Evolutionary conservation across 371 early-diverging fungal genomes (phyloP).

Genomic region (Basidiobolus meristosporus): DNA sequence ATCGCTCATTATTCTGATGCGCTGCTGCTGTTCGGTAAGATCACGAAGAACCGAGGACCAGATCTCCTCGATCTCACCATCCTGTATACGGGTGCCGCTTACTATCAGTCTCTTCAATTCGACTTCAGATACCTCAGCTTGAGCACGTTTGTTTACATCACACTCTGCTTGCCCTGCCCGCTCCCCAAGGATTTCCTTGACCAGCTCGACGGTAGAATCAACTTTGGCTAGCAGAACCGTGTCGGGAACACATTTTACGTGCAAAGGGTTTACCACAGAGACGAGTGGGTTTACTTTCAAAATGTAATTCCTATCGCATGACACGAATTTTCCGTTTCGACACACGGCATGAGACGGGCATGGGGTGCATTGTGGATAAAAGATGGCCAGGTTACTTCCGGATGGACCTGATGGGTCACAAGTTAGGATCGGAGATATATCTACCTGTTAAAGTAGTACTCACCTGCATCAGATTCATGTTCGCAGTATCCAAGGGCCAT

Average conservation of each 20-base stretch:
- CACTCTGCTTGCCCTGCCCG: constrained; percentile 3
- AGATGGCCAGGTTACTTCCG: too few species aligned
- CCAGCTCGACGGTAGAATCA: not conserved
- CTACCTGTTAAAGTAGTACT: too few species aligned
- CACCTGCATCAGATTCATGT: too few species aligned
- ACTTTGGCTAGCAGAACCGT: constrained; percentile 1
- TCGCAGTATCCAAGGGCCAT: too few species aligned
- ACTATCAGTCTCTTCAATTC: not conserved
- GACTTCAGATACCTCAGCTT: too few species aligned
- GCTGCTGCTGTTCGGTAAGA: not conserved
- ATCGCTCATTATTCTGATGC: not conserved
- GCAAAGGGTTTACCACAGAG: constrained; percentile 1
- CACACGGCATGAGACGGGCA: constrained; percentile 2
- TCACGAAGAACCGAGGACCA: not conserved
- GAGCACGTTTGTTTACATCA: not conserved
- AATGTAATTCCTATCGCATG: constrained; percentile 2
- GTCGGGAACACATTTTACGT: constrained; percentile 2
- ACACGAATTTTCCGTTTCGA: not conserved
- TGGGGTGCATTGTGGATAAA: constrained; percentile 1
- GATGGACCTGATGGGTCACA: too few species aligned
- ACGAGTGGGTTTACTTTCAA: constrained; percentile 1
- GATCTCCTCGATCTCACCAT: not conserved
- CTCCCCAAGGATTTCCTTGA: not conserved
- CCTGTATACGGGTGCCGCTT: not conserved
- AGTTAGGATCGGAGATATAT: too few species aligned